A percentile compares a stretch with the other conserved stretches of the same genome.
Evolutionary conservation across 192 early-diverging fungal genomes (phyloP).

Genomic region (Linderina pennispora): DNA sequence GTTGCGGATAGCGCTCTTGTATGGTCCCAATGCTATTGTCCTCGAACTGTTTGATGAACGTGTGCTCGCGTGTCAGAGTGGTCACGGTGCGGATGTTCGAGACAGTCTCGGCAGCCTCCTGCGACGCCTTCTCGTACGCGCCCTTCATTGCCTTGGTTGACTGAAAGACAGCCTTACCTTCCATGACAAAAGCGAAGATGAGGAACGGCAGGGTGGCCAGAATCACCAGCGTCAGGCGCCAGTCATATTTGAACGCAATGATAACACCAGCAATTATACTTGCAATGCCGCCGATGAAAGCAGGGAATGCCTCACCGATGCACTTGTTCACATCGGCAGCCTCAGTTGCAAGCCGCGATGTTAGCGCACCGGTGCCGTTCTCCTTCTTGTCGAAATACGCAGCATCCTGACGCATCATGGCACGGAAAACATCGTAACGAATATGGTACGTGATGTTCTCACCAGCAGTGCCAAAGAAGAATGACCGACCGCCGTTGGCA

Average conservation of each 20-base stretch:
- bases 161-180: conserved; percentile 34
- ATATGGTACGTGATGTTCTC: conserved; percentile 67
- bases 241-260: conserved; percentile 68
- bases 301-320: conserved; percentile 36
- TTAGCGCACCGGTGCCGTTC: conserved; percentile 74
- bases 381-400: conserved; percentile 77
- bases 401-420: conserved; percentile 82
- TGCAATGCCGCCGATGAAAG: conserved; percentile 15
- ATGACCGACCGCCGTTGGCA: conserved; percentile 47
- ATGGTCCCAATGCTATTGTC: conserved; percentile 59
- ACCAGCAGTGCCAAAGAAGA: conserved; percentile 58
- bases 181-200: conserved; percentile 25
- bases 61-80: conserved; percentile 64
- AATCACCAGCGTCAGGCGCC: conserved; percentile 80
- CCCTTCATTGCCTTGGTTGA: conserved; percentile 54
- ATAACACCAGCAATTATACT: conserved; percentile 39
- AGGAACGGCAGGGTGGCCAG: conserved; percentile 57
- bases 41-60: conserved; percentile 62
- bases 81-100: conserved; percentile 82
- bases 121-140: conserved; percentile 71
- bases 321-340: conserved; percentile 58
- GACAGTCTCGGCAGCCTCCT: conserved; percentile 82
- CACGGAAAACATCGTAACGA: conserved; percentile 58
- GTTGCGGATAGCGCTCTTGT: conserved; percentile 59
- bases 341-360: conserved; percentile 76